Conservation (phyloP, 2,329 filamentous ascomycete species). For the Peltaster fructicola region DNA sequence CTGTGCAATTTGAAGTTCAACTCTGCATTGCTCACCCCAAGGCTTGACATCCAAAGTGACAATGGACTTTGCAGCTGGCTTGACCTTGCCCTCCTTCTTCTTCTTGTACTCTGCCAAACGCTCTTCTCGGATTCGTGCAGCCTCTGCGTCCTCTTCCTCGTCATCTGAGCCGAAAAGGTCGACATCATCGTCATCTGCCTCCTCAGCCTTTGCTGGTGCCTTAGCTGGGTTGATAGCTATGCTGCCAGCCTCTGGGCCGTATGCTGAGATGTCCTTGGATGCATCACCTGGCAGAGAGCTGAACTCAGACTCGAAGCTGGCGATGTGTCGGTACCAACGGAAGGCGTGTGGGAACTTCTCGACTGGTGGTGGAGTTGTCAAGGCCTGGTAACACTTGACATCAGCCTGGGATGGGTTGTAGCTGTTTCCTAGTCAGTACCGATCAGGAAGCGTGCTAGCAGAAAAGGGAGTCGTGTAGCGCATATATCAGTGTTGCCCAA, state of each 20-base stretch:
- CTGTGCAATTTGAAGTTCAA: constrained; percentile 14
- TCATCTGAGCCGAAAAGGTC: constrained; percentile 88
- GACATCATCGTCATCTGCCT: constrained; percentile 61
- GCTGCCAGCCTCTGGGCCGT: constrained; percentile 69
- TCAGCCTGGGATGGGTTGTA: constrained; percentile 77
- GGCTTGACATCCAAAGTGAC: constrained; percentile 96
- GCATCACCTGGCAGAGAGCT: constrained; percentile 77
- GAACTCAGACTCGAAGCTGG: constrained; percentile 85
- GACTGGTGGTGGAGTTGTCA: constrained; percentile 57
- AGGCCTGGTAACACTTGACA: constrained; percentile 83
- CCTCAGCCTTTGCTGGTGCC: constrained; percentile 44
- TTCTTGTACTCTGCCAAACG: constrained; percentile 83
- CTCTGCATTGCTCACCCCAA: no score
- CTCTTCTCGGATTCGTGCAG: constrained; percentile 67
- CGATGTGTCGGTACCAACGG: constrained; percentile 98
- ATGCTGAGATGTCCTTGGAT: constrained; percentile 71
- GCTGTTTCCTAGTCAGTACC: constrained; percentile 25
- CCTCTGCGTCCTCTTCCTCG: constrained; percentile 86
- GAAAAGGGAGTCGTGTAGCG: constrained; percentile 4
- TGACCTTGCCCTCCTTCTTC: constrained; percentile 90
- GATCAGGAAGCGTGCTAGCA: constrained; percentile 5
- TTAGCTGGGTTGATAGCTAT: constrained; percentile 73
- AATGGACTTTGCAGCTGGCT: constrained; percentile 87
- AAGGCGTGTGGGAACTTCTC: constrained; percentile 85
- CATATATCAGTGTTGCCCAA: constrained; percentile 56